Conservation (phyloP, 176 grass and related monocot species). For the Thinopyrum elongatum region DNA sequence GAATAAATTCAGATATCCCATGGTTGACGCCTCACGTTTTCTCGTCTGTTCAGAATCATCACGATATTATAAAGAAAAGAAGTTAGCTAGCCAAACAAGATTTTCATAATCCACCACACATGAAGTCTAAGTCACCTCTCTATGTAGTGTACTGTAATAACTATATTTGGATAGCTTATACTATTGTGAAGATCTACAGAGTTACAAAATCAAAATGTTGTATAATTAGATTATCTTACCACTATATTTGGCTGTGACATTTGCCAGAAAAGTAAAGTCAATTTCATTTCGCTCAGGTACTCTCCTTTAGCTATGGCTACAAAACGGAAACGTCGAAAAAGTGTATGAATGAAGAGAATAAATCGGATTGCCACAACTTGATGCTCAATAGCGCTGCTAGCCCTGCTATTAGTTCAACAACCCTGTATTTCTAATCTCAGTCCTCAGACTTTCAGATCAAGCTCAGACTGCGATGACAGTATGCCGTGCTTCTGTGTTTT, state of each 20-base stretch:
- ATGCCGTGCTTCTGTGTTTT: conserved; percentile 12
- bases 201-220: background rate
- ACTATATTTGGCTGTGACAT: background rate
- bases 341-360: conserved; percentile 4
- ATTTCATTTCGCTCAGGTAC: background rate
- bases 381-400: background rate
- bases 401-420: background rate
- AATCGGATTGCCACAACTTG: background rate
- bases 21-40: background rate
- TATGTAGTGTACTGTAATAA: background rate
- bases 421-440: background rate
- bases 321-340: background rate
- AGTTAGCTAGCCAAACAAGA: background rate
- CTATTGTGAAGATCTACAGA: background rate
- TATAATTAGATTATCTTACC: background rate
- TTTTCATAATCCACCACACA: background rate
- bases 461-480: conserved; percentile 6
- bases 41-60: background rate
- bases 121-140: background rate
- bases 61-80: background rate
- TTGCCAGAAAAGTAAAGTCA: background rate
- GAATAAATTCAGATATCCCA: background rate
- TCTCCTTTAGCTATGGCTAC: background rate
- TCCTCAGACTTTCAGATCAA: conserved; percentile 18
- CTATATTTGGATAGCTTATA: background rate